These are phyloP conservation scores for Penicillium mononematosum DNA, from an alignment of 495 filamentous ascomycete genomes.

Conservation along the genomic window DNA sequence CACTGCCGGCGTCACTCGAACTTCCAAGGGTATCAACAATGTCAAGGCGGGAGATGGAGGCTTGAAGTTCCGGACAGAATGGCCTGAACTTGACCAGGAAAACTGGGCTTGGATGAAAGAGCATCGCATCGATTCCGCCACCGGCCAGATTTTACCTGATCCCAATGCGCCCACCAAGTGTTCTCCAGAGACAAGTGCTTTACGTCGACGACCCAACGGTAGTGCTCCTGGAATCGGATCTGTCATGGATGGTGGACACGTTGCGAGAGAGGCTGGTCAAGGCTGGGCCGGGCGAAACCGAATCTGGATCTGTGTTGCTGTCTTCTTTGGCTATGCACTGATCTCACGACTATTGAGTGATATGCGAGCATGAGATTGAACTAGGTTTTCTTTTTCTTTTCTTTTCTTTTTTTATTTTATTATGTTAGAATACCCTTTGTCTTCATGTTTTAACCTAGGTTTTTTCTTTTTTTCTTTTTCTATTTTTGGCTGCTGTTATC, in stretches of 20 bases:
- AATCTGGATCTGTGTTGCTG: slow-evolving; percentile 61
- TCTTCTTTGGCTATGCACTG: slow-evolving; percentile 76
- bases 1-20: slow-evolving; percentile 44
- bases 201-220: slow-evolving; percentile 63
- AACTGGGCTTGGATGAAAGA: slow-evolving; percentile 94
- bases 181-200: slow-evolving; percentile 63
- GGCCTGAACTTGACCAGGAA: slow-evolving; percentile 85
- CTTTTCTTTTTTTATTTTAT: not conserved
- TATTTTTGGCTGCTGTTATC: not conserved
- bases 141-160: slow-evolving; percentile 59
- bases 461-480: not conserved
- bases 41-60: slow-evolving; percentile 87
- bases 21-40: slow-evolving; percentile 59
- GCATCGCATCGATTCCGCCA: slow-evolving; percentile 73
- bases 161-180: slow-evolving; percentile 44
- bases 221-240: slow-evolving; percentile 72
- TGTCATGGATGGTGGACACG: slow-evolving; percentile 73
- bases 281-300: slow-evolving; percentile 80
- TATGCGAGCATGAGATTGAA: slow-evolving; percentile 38
- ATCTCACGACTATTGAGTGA: slow-evolving; percentile 70
- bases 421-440: slow-evolving; percentile 7
- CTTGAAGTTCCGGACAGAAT: slow-evolving; percentile 82
- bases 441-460: not conserved
- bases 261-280: slow-evolving; percentile 71
- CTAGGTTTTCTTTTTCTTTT: not conserved